A percentile compares a stretch with the other conserved stretches of the same genome.
phyloP scores from a whole-genome alignment of 805 yeast species.

The Wickerhamiella siamensis region DNA sequence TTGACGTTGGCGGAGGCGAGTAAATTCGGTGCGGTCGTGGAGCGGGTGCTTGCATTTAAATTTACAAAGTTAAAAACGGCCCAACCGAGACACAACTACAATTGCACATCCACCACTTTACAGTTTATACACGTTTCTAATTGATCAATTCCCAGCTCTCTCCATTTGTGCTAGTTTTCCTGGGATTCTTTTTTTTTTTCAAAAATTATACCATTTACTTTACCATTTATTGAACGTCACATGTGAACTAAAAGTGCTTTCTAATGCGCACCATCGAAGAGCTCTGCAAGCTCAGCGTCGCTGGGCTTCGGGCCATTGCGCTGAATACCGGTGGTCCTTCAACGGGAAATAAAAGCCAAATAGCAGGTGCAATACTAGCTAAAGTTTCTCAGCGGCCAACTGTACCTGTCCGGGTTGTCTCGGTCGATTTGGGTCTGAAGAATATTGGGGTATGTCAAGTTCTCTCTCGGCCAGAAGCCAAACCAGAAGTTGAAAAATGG shows the following conservation, averaged over 20 bases:
- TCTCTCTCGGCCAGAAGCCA: neutral
- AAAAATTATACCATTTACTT: too few species aligned
- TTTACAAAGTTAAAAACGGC: too few species aligned
- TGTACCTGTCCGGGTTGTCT: constrained; percentile 14
- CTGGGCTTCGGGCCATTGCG: constrained; percentile 1
- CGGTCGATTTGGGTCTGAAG: constrained; percentile 25
- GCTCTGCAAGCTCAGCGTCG: constrained; percentile 4
- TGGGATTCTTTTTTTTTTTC: too few species aligned
- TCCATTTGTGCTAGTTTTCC: too few species aligned
- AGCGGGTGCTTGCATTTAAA: too few species aligned
- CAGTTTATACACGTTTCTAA: too few species aligned
- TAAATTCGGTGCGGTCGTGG: too few species aligned
- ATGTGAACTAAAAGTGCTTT: neutral
- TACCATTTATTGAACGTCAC: too few species aligned
- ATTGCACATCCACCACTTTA: too few species aligned
- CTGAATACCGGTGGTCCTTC: constrained; percentile 12
- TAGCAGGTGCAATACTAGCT: constrained; percentile 7
- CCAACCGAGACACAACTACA: too few species aligned
- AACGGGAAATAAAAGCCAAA: constrained; percentile 13
- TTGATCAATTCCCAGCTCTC: too few species aligned
- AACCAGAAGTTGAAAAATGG: constrained; percentile 8
- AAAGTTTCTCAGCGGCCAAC: neutral
- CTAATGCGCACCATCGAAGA: constrained; percentile 3
- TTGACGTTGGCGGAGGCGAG: too few species aligned
- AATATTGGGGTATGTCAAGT: constrained; percentile 22